These are phyloP conservation scores for Xylariales sp. DNA, from an alignment of 2,329 filamentous ascomycete genomes.

Conservation along the genomic window DNA sequence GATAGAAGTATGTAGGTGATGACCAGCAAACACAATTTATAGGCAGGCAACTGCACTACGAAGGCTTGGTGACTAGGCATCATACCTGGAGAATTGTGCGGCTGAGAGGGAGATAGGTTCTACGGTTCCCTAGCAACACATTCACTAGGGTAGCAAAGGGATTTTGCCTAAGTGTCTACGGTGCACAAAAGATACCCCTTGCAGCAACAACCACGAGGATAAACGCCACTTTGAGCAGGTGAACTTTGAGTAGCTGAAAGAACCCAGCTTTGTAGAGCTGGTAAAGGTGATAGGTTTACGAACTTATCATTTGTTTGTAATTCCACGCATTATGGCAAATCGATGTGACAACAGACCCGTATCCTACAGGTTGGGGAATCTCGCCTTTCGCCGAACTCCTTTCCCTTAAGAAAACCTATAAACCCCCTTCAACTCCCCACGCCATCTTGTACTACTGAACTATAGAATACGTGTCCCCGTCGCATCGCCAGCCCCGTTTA, in stretches of 20 bases:
- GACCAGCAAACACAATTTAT: background rate
- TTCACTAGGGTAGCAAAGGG: background rate
- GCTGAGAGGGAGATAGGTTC: no score
- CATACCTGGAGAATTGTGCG: background rate
- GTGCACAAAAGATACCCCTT: background rate
- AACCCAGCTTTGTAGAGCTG: background rate
- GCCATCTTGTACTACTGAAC: background rate
- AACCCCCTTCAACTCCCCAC: background rate
- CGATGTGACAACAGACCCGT: background rate
- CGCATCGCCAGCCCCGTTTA: background rate
- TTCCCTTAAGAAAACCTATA: background rate
- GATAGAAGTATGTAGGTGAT: no score
- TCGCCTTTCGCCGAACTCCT: slow-evolving; percentile 7
- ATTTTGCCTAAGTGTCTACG: no score
- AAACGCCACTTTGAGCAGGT: background rate
- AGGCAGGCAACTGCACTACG: background rate
- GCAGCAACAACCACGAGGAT: background rate
- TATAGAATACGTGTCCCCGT: slow-evolving; percentile 2
- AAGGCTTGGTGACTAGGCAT: background rate
- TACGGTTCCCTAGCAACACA: no score
- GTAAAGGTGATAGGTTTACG: background rate
- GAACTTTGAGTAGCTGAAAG: no score
- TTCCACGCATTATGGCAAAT: background rate
- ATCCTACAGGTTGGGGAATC: slow-evolving; percentile 3
- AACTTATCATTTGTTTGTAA: background rate